Base-by-base conservation (phyloP, 495 filamentous ascomycete species). In the Amorphotheca resinae region DNA sequence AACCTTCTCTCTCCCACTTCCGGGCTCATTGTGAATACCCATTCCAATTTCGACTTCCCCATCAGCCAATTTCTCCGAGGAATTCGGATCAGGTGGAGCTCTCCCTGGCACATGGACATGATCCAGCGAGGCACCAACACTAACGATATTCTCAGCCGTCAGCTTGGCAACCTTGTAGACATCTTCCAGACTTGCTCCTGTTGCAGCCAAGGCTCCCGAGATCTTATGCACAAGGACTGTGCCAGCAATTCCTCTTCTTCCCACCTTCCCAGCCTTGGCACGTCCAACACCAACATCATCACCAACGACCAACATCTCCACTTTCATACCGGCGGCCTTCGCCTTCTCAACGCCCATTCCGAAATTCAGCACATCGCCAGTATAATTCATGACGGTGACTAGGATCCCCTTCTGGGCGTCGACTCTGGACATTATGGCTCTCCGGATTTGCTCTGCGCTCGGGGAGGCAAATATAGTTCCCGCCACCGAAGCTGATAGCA, bases 21-120 rank as follows among this genome's bases (percentile, higher is more conserved):
- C 91, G 0, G 84, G 75, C 62, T 98, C 91, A 57, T 98, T 98
- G 61, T 98, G 91, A 59, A 96, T 95, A 9, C 91, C 91, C 91
- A 96, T 98, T 6, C 91, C 91, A 51, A 98, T 70, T 66, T 98
- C 91, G 16, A 93, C 78, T 65, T 96, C 82, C 32, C 76, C 79
- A 0, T 67, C 57, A 22, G 64, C 66, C 44, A 93, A 62, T 3
- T 63, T 62, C 33, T 77, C 81, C 9, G 64, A 64, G 9, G 46
- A 48, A 9, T 62, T 57, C 1, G 51, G 57, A 18, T 63, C 52
- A 3, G 59, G 44, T 16, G 55, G 53, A 1, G 59, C 70, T 53
- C 86, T 71, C 9, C 91, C 91, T 0, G 91, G 91, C 0, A 98
- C 82, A 58, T 98, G 91, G 22, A 96, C 91, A 59, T 93, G 88